These are phyloP conservation scores for Geotrichum klebahnii DNA, from an alignment of 1,139 yeast species.

Conservation along the genomic window DNA sequence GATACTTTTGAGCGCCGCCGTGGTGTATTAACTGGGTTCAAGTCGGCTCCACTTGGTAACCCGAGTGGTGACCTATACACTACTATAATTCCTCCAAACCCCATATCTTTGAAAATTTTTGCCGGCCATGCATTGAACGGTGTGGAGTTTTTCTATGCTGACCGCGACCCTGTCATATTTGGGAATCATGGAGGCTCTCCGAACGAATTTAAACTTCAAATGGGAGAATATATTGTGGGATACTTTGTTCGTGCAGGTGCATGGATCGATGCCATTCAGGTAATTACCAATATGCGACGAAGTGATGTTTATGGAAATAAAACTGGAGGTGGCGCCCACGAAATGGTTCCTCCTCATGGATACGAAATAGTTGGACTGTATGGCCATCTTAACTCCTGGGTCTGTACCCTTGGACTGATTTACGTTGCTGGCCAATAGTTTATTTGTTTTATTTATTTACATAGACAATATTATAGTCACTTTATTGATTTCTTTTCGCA, in stretches of 20 bases:
- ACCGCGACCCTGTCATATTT: slow-evolving; percentile 37
- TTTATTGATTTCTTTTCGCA: slow-evolving; percentile 25
- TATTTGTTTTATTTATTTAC: slow-evolving; percentile 11
- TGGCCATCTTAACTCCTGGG: slow-evolving; percentile 66
- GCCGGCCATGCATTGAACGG: slow-evolving; percentile 83
- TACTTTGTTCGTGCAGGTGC: slow-evolving; percentile 69
- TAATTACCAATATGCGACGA: slow-evolving; percentile 48
- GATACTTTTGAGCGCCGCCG: slow-evolving; percentile 23
- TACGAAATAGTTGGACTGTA: slow-evolving; percentile 59
- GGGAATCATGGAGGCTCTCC: slow-evolving; percentile 62
- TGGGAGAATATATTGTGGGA: slow-evolving; percentile 58
- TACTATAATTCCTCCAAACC: slow-evolving; percentile 29
- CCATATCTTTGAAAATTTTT: slow-evolving; percentile 55
- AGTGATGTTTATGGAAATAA: slow-evolving; percentile 55
- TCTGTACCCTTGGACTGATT: slow-evolving; percentile 66
- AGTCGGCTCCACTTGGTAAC: slow-evolving; percentile 31
- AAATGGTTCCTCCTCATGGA: slow-evolving; percentile 58
- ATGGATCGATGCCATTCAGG: slow-evolving; percentile 85
- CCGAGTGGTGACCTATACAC: slow-evolving; percentile 27
- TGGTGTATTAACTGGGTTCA: slow-evolving; percentile 24
- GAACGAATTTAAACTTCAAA: slow-evolving; percentile 52
- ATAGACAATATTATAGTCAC: not conserved
- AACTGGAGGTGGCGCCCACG: slow-evolving; percentile 63
- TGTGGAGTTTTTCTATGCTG: slow-evolving; percentile 41
- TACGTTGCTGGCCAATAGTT: slow-evolving; percentile 35